Base-by-base conservation (phyloP, 768 basidiomycete species). In the Pleurotus cornucopiae region DNA sequence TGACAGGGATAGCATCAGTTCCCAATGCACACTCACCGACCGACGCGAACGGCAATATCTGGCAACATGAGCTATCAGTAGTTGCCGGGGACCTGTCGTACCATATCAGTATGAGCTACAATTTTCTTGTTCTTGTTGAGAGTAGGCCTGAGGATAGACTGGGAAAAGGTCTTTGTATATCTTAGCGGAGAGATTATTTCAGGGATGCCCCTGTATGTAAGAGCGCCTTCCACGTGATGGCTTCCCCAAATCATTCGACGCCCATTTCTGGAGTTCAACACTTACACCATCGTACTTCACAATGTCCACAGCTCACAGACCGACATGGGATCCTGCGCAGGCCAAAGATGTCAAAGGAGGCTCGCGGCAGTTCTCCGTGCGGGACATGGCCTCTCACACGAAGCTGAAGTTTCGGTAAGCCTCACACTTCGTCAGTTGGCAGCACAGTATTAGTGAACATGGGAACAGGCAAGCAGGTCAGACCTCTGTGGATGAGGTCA, bases 311-410 rank as follows among this genome's bases (percentile, higher is more conserved):
- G 91, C 91, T 3, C 92, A 94, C 70, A 85, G 92, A 73, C 92
- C 92, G 63, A 95, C 92, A 83, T 98, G 95, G 95, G 91, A 95
- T 62, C 96, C 96, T 1, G 94, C 95, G 0, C 91, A 95, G 71
- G 96, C 91, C 34, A 84, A 85, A 63, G 93, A 97, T 72, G 86
- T 93, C 59, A 93, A 91, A 68, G 89, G 90, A 3, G 93, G 92
- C 57, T 94, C 94, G 51, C 84, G 92, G 57, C 93, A 96, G 66
- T 94, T 87, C 74, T 96, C 94, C 4, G 88, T 91, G 66, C 84
- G 91, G 59, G 94, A 97, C 69, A 89, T 98, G 83, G 92, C 96
- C 5, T 80, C 92, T 2, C 91, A 98, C 69, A 99, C 96, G 1
- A 96, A 97, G 72, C 88, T 99, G 63, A 99, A 99, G 76, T 99